Conservation (phyloP, 208 protist species). For the Entamoeba histolytica region DNA sequence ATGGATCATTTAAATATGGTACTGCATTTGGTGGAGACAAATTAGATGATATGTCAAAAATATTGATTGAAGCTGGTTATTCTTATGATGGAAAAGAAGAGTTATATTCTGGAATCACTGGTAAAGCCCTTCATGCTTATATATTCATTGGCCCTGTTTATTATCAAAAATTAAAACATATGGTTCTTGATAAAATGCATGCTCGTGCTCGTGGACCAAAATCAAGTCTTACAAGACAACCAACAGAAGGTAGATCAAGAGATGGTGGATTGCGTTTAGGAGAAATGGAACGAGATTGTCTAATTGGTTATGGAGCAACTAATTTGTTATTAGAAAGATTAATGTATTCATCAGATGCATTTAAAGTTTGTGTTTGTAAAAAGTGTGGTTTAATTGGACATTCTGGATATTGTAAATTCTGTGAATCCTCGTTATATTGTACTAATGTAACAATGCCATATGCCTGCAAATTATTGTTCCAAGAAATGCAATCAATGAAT, state of each 20-base stretch:
- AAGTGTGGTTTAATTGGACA: conserved; percentile 54
- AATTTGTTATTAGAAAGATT: conserved; percentile 84
- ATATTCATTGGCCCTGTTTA: conserved; percentile 99
- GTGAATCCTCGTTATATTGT: conserved; percentile 44
- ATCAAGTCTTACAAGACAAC: conserved; percentile 86
- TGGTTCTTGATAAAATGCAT: conserved; percentile 99
- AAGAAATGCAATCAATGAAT: conserved; percentile 93
- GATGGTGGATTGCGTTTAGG: conserved; percentile 94
- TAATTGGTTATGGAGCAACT: conserved; percentile 75
- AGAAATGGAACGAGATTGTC: conserved; percentile 99
- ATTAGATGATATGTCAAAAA: conserved; percentile 41
- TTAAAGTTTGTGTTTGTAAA: conserved; percentile 66
- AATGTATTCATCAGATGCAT: conserved; percentile 80
- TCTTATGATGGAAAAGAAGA: conserved; percentile 20
- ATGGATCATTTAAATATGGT: conserved; percentile 59
- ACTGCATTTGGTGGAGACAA: conserved; percentile 71
- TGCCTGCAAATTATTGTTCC: conserved; percentile 95
- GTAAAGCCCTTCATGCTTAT: conserved; percentile 69
- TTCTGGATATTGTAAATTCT: conserved; percentile 70
- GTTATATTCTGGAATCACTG: conserved; percentile 22
- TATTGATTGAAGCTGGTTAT: conserved; percentile 10
- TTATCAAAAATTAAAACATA: conserved; percentile 99
- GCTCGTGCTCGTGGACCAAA: conserved; percentile 59
- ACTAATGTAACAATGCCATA: conserved; percentile 81
- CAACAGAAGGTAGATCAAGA: conserved; percentile 78